Evolutionary conservation across 23 red algal genomes (phyloP), one percentile per base, ranked within the genome.

Genomic region (Cyanidium caldarium): DNA sequence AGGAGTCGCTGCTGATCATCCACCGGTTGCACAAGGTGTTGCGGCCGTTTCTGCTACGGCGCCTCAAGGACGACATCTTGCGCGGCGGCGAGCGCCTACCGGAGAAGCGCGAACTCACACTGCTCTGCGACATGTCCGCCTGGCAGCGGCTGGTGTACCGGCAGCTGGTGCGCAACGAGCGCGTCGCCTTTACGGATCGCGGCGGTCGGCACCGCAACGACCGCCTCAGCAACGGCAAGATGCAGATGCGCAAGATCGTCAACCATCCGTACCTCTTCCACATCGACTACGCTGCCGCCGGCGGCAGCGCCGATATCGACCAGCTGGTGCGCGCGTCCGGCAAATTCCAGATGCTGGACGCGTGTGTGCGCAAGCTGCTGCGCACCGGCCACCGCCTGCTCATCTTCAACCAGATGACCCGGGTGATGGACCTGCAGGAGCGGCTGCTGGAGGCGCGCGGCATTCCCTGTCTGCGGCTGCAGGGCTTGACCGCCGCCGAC

Each of bases 231-330:
- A 94, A 94, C 61, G 56, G 84, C 33, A 40, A 85, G 0, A 98
- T 98, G 92, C 92, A 98, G 40, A 66, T 82, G 80, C 86, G 86
- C 28, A 98, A 98, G 68, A 86, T 98, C 29, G 86, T 78, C 68
- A 98, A 98, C 74, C 92, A 98, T 45, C 92, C 92, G 33, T 98
- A 81, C 71, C 67, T 98, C 3, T 98, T 98, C 51, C 87, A 88
- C 35, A 34, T 38, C 34, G 92, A 98, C 34, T 75, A 67, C 37
- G 82, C 88, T 20, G 46, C 61, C 0, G 13, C n/a, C 23, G 51
- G 51, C 51, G 58, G 37, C 40, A 16, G n/a, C n/a, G 13, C 40
- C 40, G 40, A n/a, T n/a, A 73, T 86, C 67, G 42, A 70, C 7
- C 39, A 46, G 42, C 76, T 89, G 37, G 73, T 88, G 45, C 76